Evolutionary conservation across 208 protist genomes (phyloP).

Genomic region (Leptomonas seymouri): DNA sequence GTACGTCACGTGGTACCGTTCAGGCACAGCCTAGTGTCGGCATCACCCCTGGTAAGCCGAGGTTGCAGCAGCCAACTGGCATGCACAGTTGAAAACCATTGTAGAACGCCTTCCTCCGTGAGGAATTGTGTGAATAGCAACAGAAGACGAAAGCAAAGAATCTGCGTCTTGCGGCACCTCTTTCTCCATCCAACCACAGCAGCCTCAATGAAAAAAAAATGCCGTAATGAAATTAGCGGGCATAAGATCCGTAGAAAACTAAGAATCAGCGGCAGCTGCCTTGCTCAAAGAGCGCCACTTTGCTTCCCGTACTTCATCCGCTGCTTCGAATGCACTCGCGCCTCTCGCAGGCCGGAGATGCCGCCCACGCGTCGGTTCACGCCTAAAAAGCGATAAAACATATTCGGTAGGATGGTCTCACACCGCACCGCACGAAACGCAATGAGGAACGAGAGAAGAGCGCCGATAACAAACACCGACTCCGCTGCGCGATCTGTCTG

Average conservation of each 20-base stretch:
- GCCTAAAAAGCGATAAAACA: conserved; percentile 88
- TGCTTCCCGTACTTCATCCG: conserved; percentile 89
- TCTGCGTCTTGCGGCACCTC: too few relatives aligned
- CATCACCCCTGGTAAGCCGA: too few relatives aligned
- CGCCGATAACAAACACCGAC: conserved; percentile 67
- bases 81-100: neutral
- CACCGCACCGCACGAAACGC: conserved; percentile 86
- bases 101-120: conserved; percentile 12
- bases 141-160: neutral
- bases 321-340: conserved; percentile 64
- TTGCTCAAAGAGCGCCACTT: conserved; percentile 51
- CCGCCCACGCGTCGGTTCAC: conserved; percentile 76
- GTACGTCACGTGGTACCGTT: too few relatives aligned
- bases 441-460: conserved; percentile 72
- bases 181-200: too few relatives aligned
- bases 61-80: neutral
- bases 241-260: neutral
- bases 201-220: too few relatives aligned
- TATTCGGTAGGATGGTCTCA: conserved; percentile 92
- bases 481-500: conserved; percentile 81
- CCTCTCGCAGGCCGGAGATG: conserved; percentile 74
- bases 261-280: neutral
- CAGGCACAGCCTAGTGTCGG: too few relatives aligned
- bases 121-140: conserved; percentile 18
- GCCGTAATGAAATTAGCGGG: neutral